Base-by-base conservation (phyloP, 2,329 filamentous ascomycete species). In the Trichoderma atrobrunneum region DNA sequence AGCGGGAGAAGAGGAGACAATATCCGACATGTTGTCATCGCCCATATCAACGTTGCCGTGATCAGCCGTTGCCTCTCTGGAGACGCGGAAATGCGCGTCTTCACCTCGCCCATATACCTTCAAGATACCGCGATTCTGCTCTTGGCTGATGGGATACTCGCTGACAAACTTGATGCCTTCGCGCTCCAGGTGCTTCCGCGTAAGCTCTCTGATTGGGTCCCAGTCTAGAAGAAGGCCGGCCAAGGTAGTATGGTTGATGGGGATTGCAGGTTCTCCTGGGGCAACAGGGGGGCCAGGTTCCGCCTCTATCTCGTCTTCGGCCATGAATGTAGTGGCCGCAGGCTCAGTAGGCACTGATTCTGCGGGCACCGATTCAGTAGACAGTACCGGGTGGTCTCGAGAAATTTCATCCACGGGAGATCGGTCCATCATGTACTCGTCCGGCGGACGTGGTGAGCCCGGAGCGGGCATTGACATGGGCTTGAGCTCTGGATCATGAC, bases 181-280 rank as follows among this genome's bases (percentile, higher is more conserved):
- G 2, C 79, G 79, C 26, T 84, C 80, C 70, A 90, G 79, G 30
- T 84, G 84, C 63, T 80, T 81, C 73, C 78, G 85, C 39, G 93
- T 89, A 78, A 98, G 79, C 74, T 86, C 82, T 78, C 85, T 82
- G 70, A 96, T 93, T 0, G 90, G 87, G 0, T 87, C 87, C 90
- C 92, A 94, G 61, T 88, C 86, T 32, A 98, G 84, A 21, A 98
- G 84, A 74, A 94, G 89, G 65, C 96, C 93, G 1, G 94, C 94
- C n/a, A 94, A 89, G 0, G 95, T 98, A 0, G 93, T 97, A 78
- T 98, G 95, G 75, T 97, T 93, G 32, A 91, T 88, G 1, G 94
- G 93, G 71, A 97, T 93, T 2, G 92, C 89, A 16, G 92, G 88
- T 75, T 90, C 87, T 61, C 89, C 90, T 1, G 87, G 87, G 14